A percentile compares a stretch with the other conserved stretches of the same genome.
Evolutionary conservation across 805 yeast species (phyloP).

Genomic region (Suhomyces pyralidae): DNA sequence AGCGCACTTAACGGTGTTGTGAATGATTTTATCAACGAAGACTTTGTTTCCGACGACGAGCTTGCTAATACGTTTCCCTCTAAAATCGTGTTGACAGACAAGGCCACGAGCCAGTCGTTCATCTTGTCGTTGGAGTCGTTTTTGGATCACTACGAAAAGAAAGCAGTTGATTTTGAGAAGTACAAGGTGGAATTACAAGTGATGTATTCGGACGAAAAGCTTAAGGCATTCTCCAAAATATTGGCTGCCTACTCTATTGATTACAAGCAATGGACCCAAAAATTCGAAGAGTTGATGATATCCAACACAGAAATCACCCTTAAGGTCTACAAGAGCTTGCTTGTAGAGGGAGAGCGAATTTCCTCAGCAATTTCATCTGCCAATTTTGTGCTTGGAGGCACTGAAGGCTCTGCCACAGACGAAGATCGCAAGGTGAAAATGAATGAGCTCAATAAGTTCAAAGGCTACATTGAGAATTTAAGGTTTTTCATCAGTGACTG

Average conservation of each 20-base stretch:
- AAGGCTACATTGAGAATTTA: conserved; percentile 28
- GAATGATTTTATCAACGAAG: conserved; percentile 18
- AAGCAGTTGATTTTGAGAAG: conserved; percentile 1
- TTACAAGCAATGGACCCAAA: conserved; percentile 50
- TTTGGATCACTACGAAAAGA: conserved; percentile 21
- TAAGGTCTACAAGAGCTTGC: conserved; percentile 41
- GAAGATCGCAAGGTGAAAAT: conserved; percentile 9
- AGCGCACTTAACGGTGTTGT: background rate
- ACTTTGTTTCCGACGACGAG: conserved; percentile 53
- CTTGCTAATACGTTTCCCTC: conserved; percentile 53
- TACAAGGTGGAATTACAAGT: conserved; percentile 43
- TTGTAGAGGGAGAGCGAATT: conserved; percentile 55
- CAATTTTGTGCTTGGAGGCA: conserved; percentile 11
- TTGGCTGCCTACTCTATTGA: conserved; percentile 43
- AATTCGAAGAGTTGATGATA: conserved; percentile 39
- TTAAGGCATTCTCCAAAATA: conserved; percentile 35
- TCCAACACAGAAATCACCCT: conserved; percentile 43
- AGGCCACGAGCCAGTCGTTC: conserved; percentile 28
- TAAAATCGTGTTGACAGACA: conserved; percentile 39
- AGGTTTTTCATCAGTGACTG: conserved; percentile 43
- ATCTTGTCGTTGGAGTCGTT: conserved; percentile 28
- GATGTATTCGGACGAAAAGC: conserved; percentile 51
- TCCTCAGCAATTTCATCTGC: conserved; percentile 34
- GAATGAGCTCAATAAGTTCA: conserved; percentile 14
- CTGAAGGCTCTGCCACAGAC: background rate